Evolutionary conservation across 805 yeast species (phyloP).

Genomic region (Pichia paraexigua): DNA sequence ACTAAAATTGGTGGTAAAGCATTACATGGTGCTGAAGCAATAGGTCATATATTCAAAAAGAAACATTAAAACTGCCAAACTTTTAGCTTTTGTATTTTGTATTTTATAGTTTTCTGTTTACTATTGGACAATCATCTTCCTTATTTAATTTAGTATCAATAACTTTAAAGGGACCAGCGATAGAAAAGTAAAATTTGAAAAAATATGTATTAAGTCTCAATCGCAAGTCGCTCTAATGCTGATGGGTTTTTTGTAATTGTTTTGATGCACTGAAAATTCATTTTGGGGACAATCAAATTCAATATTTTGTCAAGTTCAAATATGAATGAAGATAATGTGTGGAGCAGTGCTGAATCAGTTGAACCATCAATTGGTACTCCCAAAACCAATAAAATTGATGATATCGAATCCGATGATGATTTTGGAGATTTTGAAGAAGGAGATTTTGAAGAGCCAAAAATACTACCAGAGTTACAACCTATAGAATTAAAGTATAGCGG

Average conservation of each 20-base stretch:
- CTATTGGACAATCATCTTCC: background rate
- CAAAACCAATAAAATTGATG: background rate
- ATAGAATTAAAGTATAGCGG: background rate
- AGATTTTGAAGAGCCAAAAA: conserved; percentile 11
- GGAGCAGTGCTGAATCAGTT: background rate
- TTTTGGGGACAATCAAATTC: background rate
- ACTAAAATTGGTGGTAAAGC: conserved; percentile 48
- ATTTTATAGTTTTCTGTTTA: background rate
- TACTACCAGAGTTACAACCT: background rate
- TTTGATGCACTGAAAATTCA: no score
- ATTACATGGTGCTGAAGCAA: conserved; percentile 36
- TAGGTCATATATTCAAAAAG: conserved; percentile 23
- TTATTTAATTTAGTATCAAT: no score
- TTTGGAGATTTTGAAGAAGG: conserved; percentile 21
- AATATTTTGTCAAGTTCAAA: no score
- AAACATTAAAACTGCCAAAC: conserved; percentile 13
- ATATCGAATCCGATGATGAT: conserved; percentile 13
- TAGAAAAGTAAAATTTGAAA: no score
- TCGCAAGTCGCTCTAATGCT: background rate
- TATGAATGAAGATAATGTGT: background rate
- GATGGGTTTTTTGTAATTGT: background rate
- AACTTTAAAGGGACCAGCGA: no score
- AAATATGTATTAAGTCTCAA: no score
- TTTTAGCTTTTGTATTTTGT: background rate
- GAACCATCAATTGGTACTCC: background rate